Evolutionary conservation across 495 filamentous ascomycete genomes (phyloP).

Genomic region (Penicillium cataractarum): DNA sequence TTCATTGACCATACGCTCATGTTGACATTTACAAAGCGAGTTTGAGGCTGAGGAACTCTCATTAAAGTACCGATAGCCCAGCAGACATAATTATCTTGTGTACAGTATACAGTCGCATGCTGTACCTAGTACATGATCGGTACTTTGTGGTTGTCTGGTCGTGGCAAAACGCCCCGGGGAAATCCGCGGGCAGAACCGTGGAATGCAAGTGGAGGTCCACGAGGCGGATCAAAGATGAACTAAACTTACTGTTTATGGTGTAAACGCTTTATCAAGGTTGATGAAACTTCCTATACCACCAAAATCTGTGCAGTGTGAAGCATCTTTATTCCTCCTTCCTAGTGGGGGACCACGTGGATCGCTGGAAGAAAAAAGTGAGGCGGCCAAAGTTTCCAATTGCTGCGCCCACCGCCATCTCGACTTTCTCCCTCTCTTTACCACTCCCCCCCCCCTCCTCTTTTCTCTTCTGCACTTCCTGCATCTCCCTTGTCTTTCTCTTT

Average conservation of each 20-base stretch:
- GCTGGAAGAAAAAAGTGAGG: conserved; percentile 43
- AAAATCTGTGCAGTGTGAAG: background rate
- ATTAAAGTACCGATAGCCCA: no score
- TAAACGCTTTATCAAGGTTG: no score
- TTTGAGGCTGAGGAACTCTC: no score
- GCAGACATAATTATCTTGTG: no score
- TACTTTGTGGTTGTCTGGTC: background rate
- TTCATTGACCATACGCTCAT: no score
- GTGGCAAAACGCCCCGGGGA: conserved; percentile 21
- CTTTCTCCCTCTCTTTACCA: conserved; percentile 22
- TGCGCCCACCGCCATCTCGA: conserved; percentile 33
- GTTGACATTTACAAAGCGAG: no score
- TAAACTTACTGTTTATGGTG: conserved; percentile 6
- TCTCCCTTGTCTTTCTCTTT: conserved; percentile 32
- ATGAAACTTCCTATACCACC: background rate
- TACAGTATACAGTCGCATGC: no score
- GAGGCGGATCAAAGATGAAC: conserved; percentile 21
- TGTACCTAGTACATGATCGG: no score
- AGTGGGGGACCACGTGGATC: conserved; percentile 49
- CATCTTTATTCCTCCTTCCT: background rate
- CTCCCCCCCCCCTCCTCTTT: conserved; percentile 20
- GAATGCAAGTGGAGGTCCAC: conserved; percentile 36
- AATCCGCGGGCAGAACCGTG: conserved; percentile 36
- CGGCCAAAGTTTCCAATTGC: conserved; percentile 26
- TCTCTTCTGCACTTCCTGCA: conserved; percentile 35